Base-by-base conservation (phyloP, 345 rosid genomes). In the Gossypium stocksii region DNA sequence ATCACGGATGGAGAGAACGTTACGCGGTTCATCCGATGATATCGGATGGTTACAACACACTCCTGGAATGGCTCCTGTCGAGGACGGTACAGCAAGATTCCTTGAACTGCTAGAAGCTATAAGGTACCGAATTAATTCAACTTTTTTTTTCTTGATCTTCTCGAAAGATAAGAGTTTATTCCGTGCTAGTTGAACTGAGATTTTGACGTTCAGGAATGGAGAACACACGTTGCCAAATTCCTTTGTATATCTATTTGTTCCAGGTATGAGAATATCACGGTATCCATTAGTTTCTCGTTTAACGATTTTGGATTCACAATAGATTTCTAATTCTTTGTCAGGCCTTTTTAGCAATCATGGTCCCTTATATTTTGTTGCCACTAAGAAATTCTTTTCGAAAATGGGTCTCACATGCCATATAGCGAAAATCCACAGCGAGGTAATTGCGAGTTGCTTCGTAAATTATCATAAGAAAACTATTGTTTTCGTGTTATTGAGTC, bases 401-500 rank as follows among this genome's bases (percentile, higher is more conserved):
- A 87, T 88, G 87, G 95, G 91, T 71, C 83, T 88, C 56, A 82
- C 87, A 49, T 90, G 91, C 82, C 92, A 88, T 63, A 86, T 87
- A 67, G 88, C 91, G 10, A 88, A 87, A 82, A 88, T 90, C 63
- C 95, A 86, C 62, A 88, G 95, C 64, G 95, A 90, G 91, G 91
- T 87, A 85, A 54, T 41, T 46, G 7, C 29, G 25, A 22, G 2
- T 48, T 65, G 61, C 53, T 52, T 17, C 2, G 19, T 4, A 49
- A 53, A 29, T 27, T 43, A 19, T 52, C 52, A 66, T 20, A 44
- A 66, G 29, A 13, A 43, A 44, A 48, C 29, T 66, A 20, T 19
- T 43, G 19, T 49, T 22, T 34, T 34, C 7, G 38, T 34, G 38
- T 34, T 34, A 34, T 48, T 59, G 15, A 41, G 52, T 76, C 45